These are phyloP conservation scores for Crithidia bombi DNA, from an alignment of 208 protist species.

Conservation along the genomic window DNA sequence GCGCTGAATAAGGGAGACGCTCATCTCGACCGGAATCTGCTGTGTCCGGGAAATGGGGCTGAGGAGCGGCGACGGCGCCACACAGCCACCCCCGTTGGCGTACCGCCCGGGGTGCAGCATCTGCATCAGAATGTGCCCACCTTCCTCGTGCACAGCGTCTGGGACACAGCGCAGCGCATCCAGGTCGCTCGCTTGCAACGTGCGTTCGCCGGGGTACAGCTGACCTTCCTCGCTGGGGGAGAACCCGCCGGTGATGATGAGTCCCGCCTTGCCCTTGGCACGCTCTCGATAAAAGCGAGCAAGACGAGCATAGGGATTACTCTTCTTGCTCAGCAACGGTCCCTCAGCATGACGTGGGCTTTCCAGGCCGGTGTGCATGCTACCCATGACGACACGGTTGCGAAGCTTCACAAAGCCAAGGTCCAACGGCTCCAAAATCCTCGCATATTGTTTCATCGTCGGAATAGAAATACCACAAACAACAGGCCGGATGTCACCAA, in stretches of 20 bases:
- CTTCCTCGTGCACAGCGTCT: constrained; percentile 85
- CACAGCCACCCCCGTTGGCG: constrained; percentile 44
- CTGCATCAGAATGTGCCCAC: constrained; percentile 91
- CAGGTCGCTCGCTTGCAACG: constrained; percentile 65
- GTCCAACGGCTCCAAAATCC: constrained; percentile 65
- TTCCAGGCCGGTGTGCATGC: constrained; percentile 85
- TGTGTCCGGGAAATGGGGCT: constrained; percentile 65
- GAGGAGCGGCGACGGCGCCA: constrained; percentile 61
- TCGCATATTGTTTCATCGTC: constrained; percentile 27
- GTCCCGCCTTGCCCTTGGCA: constrained; percentile 81
- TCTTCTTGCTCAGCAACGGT: constrained; percentile 32
- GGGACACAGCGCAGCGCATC: constrained; percentile 79
- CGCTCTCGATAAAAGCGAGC: constrained; percentile 84
- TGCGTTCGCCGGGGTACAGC: constrained; percentile 71
- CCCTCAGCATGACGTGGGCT: constrained; percentile 21
- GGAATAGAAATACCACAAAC: not conserved
- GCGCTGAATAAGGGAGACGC: constrained; percentile 58
- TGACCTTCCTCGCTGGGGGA: constrained; percentile 76
- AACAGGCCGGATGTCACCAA: not conserved
- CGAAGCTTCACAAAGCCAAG: constrained; percentile 64
- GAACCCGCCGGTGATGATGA: constrained; percentile 92
- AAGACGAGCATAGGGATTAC: constrained; percentile 63
- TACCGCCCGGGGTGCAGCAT: constrained; percentile 92
- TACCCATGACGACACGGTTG: constrained; percentile 87
- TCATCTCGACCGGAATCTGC: constrained; percentile 69